Base-by-base conservation (phyloP, 1,284 basidiomycete species). In the Xerocomus minutiporus region DNA sequence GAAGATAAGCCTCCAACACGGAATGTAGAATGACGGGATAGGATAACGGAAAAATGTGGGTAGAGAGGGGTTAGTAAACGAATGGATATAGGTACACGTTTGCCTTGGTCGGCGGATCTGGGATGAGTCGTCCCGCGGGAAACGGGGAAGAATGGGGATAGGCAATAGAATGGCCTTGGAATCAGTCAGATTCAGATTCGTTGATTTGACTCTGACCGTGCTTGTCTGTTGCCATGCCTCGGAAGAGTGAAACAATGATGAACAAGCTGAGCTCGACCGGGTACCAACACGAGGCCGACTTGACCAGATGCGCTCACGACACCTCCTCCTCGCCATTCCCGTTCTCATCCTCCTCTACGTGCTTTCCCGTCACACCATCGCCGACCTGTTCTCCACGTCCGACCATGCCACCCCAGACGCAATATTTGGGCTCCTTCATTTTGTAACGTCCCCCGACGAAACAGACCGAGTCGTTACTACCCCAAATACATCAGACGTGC, bases 361-460 rank as follows among this genome's bases (percentile, higher is more conserved):
- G 34, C 70, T 69, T 67, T 65, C 71, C 47, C 68, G 78, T 15
- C 72, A 20, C 20, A 20, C 28, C 39, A 3, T 46, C 26, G 41
- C 53, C 25, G 31, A 57, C 61, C 26, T 64, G 68, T 56, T 76
- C 69, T 38, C 74, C 41, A 69, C 77, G n/a, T 65, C 57, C 11
- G 29, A 20, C 20, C 8, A 62, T 61, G 42, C 76, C 23, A 46
- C 41, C n/a, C 69, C 67, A 4, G 71, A 77, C 44, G 86, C 88
- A 66, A 79, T 88, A 28, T 84, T 82, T 53, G 86, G 83, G 1
- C 70, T 88, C 17, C 70, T 88, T 29, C 76, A 84, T 60, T 75
- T 88, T 45, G 78, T 84, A 34, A 81, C 78, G 0, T 73, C 75
- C 15, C 72, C 78, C 49, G 70, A 73, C 40, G 64, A 65, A 13